Evolutionary conservation across 1,139 yeast species (phyloP), one percentile per base, ranked within the genome.

Genomic region (Zygosaccharomyces pseudobailii): DNA sequence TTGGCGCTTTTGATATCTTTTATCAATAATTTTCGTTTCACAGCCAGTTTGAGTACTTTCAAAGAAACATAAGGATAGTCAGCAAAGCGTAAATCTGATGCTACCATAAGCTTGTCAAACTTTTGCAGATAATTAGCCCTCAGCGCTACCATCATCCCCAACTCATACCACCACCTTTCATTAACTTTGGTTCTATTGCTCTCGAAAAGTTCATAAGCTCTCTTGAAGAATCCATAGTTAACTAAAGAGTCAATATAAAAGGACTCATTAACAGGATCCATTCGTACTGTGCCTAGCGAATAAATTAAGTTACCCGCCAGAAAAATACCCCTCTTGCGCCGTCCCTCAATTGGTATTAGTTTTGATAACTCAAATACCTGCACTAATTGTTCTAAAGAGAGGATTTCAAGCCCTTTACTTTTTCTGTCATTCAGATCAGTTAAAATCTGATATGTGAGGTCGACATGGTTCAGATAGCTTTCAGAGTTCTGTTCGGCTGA

Each of bases 141-240:
- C 32, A 70, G 48, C 21, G 62, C 53, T 10, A 65, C 56, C 55
- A 64, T 62, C 55, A 68, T 51, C 21, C 71, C 66, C 38, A 68
- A 46, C 46, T 69, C 72, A 50, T 63, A 57, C 73, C 73, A 69
- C 71, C 72, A 70, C 41, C 68, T 54, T 45, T 68, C 61, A 27
- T 61, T 49, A 0, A 66, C 58, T 23, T 59, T 61, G 5, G 51
- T 56, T 36, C 58, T 54, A 24, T 54, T 53, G 6, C 60, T 54
- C 19, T 53, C 43, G 41, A 68, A 60, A 13, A 69, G 48, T 6
- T 51, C 47, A 5, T 54, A 53, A 0, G 72, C 72, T 28, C 57
- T 56, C 20, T 54, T 52, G 47, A 55, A 56, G 2, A 60, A 49
- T 2, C 63, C 62, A 49, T 54, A 59, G 24, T 57, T 50, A 19